Evolutionary conservation across 2,329 filamentous ascomycete genomes (phyloP), one percentile per base, ranked within the genome.

Genomic region (Sarocladium strictum): DNA sequence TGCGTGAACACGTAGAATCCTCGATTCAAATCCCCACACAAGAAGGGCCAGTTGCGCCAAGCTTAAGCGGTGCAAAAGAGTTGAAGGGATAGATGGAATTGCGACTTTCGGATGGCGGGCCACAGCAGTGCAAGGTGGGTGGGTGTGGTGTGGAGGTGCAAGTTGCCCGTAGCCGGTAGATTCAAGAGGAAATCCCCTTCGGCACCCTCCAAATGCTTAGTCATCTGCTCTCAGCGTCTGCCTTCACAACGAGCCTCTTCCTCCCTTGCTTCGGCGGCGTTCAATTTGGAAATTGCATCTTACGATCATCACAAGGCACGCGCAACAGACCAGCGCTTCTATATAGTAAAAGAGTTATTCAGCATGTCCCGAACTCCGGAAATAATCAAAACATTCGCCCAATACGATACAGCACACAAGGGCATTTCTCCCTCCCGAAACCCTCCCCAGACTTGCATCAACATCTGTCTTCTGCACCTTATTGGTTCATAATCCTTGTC

Each of bases 401-500:
- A n/a, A n/a, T 23, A 12, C 43, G 21, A 47, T 15, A 27, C 23
- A 47, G 23, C 4, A 10, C n/a, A 23, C 17, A 38, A 9, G 19
- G 5, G 14, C 7, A 11, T 5, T 38, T 5, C 35, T 38, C 19
- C 35, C 35, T n/a, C 6, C 35, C 43, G 12, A 19, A 4, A n/a
- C 43, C 43, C 3, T 29, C 26, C 24, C 43, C 17, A n/a, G n/a
- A n/a, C n/a, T n/a, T n/a, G n/a, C n/a, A 5, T 10, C 23, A 4
- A 5, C 43, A 49, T n/a, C 3, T 7, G 43, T 27, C 26, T 27
- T 32, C 12, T 3, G 12, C 26, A 15, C 23, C 12, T 29, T 7
- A 5, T 53, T 26, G 50, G 32, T 53, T 40, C 23, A 32, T 27
- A 19, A 49, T 54, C 32, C 67, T 67, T 67, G 64, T 67, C 61